Conservation (phyloP, 805 yeast species). For the Zygotorulaspora florentina region DNA sequence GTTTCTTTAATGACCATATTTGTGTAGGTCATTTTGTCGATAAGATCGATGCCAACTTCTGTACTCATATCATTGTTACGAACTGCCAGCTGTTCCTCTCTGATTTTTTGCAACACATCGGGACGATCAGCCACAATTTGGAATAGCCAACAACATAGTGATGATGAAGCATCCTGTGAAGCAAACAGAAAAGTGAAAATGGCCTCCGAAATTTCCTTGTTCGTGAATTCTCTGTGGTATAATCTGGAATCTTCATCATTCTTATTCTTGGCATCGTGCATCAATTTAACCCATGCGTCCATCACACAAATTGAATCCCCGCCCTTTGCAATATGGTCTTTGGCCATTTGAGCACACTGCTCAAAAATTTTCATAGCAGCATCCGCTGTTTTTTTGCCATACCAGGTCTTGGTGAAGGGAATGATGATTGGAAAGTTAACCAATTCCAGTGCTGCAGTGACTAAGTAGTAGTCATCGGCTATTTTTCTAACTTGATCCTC, state of each 20-base stretch:
- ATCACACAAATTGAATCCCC: slow-evolving; percentile 82
- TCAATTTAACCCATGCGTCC: slow-evolving; percentile 91
- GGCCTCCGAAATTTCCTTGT: slow-evolving; percentile 93
- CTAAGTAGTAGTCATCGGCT: slow-evolving; percentile 87
- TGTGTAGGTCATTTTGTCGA: slow-evolving; percentile 85
- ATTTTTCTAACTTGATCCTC: slow-evolving; percentile 83
- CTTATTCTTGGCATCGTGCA: slow-evolving; percentile 61
- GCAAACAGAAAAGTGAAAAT: slow-evolving; percentile 96
- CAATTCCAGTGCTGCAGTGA: slow-evolving; percentile 94
- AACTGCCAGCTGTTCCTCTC: slow-evolving; percentile 85
- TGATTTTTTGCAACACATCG: slow-evolving; percentile 76
- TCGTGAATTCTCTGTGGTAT: slow-evolving; percentile 74
- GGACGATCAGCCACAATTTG: slow-evolving; percentile 95
- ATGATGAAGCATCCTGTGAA: slow-evolving; percentile 96
- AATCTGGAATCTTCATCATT: slow-evolving; percentile 52
- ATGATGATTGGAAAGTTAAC: slow-evolving; percentile 96
- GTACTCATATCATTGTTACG: slow-evolving; percentile 69
- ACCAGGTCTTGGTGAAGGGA: slow-evolving; percentile 97
- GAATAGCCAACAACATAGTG: slow-evolving; percentile 97
- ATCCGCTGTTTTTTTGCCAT: slow-evolving; percentile 90
- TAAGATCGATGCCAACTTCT: slow-evolving; percentile 63
- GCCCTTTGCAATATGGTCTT: slow-evolving; percentile 69
- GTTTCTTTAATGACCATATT: slow-evolving; percentile 87
- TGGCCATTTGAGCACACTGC: slow-evolving; percentile 82
- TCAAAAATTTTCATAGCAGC: slow-evolving; percentile 90